Evolutionary conservation across 495 filamentous ascomycete species (phyloP), one percentile per base, ranked within the genome.

Genomic region (Cenococcum geophilum): DNA sequence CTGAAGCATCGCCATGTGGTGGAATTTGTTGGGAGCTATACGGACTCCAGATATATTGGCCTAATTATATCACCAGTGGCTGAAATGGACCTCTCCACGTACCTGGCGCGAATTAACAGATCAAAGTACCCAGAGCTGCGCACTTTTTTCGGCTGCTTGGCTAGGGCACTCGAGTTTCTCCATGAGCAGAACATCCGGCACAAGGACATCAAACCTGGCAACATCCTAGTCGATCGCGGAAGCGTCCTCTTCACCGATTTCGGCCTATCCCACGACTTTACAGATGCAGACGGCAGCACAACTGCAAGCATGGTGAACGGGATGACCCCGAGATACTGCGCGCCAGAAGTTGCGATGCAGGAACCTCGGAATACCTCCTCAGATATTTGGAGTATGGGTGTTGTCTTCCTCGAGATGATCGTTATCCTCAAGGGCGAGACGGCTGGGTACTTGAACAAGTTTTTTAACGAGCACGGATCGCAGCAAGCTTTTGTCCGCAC

Each of bases 161-260:
- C 72, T 5, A 64, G 51, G 2, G 71, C 72, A 5, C 36, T 79
- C 11, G 59, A 40, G 20, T 77, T 71, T 64, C 61, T 79, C 20
- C 77, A 79, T 60, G 53, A 60, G 6, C 47, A 66, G 21, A 53
- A 68, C 35, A 66, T 78, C 32, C 62, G 70, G 43, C 77, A 78
- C 63, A 65, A 68, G 48, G 76, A 79, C 58, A 71, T 79, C 58
- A 79, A 79, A 61, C 77, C 77, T 3, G 58, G 68, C 48, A 78
- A 79, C 51, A 74, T 79, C 16, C 65, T 78, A 16, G 58, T 79
- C 14, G 67, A 76, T 21, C 51, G 53, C 34, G 64, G 57, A 9
- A 60, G 54, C 8, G 65, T 79, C 18, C 68, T 70, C 20, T 60
- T 78, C 10, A 65, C 77, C 20, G 77, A 79, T 57, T 79, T 79